Evolutionary conservation across 2,329 filamentous ascomycete genomes (phyloP).

Genomic region (Chalaropsis thielavioides): DNA sequence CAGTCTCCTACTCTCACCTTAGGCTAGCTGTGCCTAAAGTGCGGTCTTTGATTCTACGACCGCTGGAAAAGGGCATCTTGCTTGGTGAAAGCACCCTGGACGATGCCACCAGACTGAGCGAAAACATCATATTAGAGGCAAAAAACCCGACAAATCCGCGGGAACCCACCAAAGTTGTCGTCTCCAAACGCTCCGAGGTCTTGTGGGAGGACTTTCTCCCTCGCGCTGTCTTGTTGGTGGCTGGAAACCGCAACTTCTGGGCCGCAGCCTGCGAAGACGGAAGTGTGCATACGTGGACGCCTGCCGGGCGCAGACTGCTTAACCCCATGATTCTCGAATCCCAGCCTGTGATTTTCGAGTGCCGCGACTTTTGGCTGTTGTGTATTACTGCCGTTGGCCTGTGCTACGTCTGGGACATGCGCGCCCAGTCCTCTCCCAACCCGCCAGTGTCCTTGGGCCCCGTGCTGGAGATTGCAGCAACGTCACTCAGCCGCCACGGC

Average conservation of each 20-base stretch:
- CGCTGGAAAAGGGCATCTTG: constrained; percentile 54
- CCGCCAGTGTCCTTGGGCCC: constrained; percentile 81
- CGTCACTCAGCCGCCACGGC: constrained; percentile 60
- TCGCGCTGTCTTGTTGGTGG: constrained; percentile 71
- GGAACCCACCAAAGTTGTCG: constrained; percentile 72
- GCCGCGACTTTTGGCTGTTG: constrained; percentile 74
- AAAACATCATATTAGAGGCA: constrained; percentile 72
- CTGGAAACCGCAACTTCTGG: constrained; percentile 84
- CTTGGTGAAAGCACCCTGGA: constrained; percentile 39
- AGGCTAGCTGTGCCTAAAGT: constrained; percentile 79
- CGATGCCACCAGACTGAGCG: constrained; percentile 47
- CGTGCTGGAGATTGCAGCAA: constrained; percentile 71
- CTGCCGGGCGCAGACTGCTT: constrained; percentile 70
- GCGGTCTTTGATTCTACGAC: constrained; percentile 65
- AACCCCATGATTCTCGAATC: constrained; percentile 79
- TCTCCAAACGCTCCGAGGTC: constrained; percentile 63
- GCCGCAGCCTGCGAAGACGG: constrained; percentile 88
- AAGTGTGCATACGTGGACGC: constrained; percentile 79
- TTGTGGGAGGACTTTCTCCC: constrained; percentile 94
- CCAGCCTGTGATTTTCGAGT: constrained; percentile 87
- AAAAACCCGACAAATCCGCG: constrained; percentile 63
- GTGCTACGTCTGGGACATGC: constrained; percentile 88
- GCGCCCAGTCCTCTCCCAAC: constrained; percentile 67
- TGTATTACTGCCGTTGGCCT: constrained; percentile 79
- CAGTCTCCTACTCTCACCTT: constrained; percentile 66